Base-by-base conservation (phyloP, 2,329 filamentous ascomycete genomes). In the Scorias spongiosa region DNA sequence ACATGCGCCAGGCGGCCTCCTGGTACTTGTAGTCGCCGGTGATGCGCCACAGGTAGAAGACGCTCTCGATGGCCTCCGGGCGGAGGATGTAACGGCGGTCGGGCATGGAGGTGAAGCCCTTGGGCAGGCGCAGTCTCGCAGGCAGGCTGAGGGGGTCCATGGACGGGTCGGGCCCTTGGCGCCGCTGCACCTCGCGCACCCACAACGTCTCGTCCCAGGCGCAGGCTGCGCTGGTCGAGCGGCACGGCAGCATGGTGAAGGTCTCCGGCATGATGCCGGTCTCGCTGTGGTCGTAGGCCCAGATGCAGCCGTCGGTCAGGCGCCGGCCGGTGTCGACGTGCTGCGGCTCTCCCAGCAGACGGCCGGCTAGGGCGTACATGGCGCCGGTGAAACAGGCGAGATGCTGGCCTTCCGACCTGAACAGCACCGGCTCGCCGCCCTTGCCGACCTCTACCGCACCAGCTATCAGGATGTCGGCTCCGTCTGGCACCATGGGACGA, bases 21-120 rank as follows among this genome's bases (percentile, higher is more conserved):
- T 75, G 75, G 71, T 78, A 81, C 41, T 68, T 64, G 1, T 67
- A 51, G 49, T 84, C 75, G 20, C 81, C 82, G 0, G 81, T 86
- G 46, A 84, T 68, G 45, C 82, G 75, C 59, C 81, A 85, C 68
- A 89, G 75, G 56, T 85, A 74, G 60, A 85, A 89, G 4, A 91
- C 75, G 11, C 78, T 82, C 65, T 89, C 84, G 43, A 89, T 85
- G 2, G 83, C 83, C 63, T 89, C 84, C 15, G 83, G 83, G 7
- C 80, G 72, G 39, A 85, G 67, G 28, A 82, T 74, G 55, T 84
- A 84, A 44, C 70, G 69, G 36, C 66, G 62, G 45, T 80, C 74
- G 37, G 64, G 59, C 40, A 80, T 68, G 14, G 65, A 64, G 2
- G 70, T 65, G 57, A 81, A 74, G 15, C 78, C 79, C 5, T 62